Evolutionary conservation across 495 filamentous ascomycete genomes (phyloP).

Genomic region (Xylaria venustula): DNA sequence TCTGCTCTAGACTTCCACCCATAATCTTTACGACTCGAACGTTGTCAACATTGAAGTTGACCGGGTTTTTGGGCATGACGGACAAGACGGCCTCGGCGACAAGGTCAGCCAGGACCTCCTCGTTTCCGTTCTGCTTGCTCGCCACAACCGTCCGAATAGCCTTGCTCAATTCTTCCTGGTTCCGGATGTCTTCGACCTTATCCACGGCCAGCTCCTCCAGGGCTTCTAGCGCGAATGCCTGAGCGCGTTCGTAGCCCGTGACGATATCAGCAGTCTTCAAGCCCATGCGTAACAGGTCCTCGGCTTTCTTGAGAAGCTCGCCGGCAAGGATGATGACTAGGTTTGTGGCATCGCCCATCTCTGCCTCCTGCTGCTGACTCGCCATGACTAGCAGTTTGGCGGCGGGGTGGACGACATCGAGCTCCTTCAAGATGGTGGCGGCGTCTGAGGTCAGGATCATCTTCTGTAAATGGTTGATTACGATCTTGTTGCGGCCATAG

Average conservation of each 20-base stretch:
- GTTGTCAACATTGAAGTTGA: conserved; percentile 99
- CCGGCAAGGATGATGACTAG: conserved; percentile 94
- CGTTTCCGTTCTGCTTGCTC: conserved; percentile 92
- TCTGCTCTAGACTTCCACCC: conserved; percentile 93
- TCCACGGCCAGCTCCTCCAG: conserved; percentile 90
- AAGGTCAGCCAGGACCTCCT: conserved; percentile 79
- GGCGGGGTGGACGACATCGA: conserved; percentile 98
- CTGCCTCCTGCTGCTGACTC: conserved; percentile 95
- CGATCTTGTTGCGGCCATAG: conserved; percentile 98
- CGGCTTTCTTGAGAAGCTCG: conserved; percentile 94
- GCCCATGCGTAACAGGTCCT: conserved; percentile 92
- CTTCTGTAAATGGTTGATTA: conserved; percentile 99
- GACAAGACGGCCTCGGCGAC: conserved; percentile 92
- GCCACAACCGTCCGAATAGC: conserved; percentile 93
- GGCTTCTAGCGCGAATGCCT: conserved; percentile 77
- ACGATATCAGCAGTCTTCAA: conserved; percentile 97
- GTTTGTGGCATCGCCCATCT: conserved; percentile 99
- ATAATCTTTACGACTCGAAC: conserved; percentile 99
- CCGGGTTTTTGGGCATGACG: conserved; percentile 94
- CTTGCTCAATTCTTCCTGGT: conserved; percentile 82
- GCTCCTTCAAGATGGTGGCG: conserved; percentile 92
- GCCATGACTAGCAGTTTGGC: conserved; percentile 99
- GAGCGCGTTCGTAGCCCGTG: conserved; percentile 91
- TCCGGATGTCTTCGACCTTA: conserved; percentile 79
- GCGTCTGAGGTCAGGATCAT: conserved; percentile 99